Percentiles rank a stretch among this genome's conserved stretches.
Evolutionary conservation across 495 filamentous ascomycete genomes (phyloP).

Genomic region (Trichoderma orchidacearum): DNA sequence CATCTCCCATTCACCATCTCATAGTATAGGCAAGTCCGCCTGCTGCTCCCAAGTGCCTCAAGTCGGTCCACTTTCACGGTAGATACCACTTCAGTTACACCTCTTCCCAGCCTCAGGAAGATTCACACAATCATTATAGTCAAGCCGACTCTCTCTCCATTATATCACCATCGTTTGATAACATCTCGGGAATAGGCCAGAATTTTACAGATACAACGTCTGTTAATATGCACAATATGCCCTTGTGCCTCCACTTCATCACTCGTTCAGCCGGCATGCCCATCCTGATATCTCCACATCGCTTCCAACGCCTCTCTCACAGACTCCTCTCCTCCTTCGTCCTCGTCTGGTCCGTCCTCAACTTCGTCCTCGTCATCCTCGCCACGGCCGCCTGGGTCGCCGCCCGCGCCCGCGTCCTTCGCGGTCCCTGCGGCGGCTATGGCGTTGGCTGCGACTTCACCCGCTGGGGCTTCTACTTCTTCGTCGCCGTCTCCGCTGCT

Average conservation of each 20-base stretch:
- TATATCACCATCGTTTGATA: too few relatives aligned
- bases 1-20: too few relatives aligned
- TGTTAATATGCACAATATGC: too few relatives aligned
- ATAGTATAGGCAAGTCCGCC: too few relatives aligned
- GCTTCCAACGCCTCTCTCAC: background rate
- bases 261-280: background rate
- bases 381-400: background rate
- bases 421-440: background rate
- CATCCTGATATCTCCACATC: background rate
- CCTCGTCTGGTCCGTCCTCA: background rate
- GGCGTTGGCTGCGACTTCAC: background rate
- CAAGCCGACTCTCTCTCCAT: too few relatives aligned
- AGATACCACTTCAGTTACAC: too few relatives aligned
- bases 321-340: background rate
- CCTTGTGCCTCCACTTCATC: background rate
- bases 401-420: background rate
- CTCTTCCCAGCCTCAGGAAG: too few relatives aligned
- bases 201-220: too few relatives aligned
- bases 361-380: background rate
- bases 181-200: too few relatives aligned
- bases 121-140: too few relatives aligned
- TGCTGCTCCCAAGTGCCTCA: too few relatives aligned
- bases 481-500: background rate
- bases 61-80: too few relatives aligned
- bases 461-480: background rate